phyloP scores from a whole-genome alignment of 805 yeast species.

The Hanseniaspora thailandica region DNA sequence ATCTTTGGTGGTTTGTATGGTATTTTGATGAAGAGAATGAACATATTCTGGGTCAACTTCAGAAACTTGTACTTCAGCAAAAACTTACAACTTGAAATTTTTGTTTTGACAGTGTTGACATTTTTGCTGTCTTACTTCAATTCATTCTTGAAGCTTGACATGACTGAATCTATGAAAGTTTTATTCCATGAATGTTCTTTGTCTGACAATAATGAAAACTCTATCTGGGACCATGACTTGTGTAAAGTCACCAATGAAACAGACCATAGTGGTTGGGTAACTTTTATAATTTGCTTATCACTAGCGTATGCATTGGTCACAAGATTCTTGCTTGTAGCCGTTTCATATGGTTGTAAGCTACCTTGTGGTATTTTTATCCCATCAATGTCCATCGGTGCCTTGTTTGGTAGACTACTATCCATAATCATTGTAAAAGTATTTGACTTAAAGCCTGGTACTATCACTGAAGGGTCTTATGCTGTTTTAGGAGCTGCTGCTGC shows the following conservation, averaged over 20 bases:
- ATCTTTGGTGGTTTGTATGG: slow-evolving; percentile 89
- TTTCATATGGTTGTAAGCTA: slow-evolving; percentile 84
- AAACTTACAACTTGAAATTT: slow-evolving; percentile 59
- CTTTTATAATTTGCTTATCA: slow-evolving; percentile 36
- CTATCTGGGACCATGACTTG: slow-evolving; percentile 33
- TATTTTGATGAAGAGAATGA: slow-evolving; percentile 58
- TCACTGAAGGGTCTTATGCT: slow-evolving; percentile 91
- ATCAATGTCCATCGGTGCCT: slow-evolving; percentile 92
- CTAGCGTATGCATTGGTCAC: slow-evolving; percentile 59
- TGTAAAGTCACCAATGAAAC: slow-evolving; percentile 31
- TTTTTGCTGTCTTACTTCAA: slow-evolving; percentile 73
- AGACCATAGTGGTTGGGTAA: slow-evolving; percentile 18
- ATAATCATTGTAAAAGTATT: slow-evolving; percentile 43
- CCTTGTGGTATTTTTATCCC: slow-evolving; percentile 99
- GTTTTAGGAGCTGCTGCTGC: slow-evolving; percentile 94
- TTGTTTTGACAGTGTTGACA: slow-evolving; percentile 53
- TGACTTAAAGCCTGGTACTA: slow-evolving; percentile 40
- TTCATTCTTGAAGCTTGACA: slow-evolving; percentile 67
- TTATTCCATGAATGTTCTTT: slow-evolving; percentile 69
- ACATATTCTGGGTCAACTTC: slow-evolving; percentile 64
- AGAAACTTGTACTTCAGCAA: slow-evolving; percentile 52
- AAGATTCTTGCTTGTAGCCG: slow-evolving; percentile 58
- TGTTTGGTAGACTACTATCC: slow-evolving; percentile 83
- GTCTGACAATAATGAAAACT: slow-evolving; percentile 27
- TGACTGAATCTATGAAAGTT: slow-evolving; percentile 91